Evolutionary conservation across 2,329 filamentous ascomycete species (phyloP), one percentile per base, ranked within the genome.

Genomic region (Aspergillus sp.): DNA sequence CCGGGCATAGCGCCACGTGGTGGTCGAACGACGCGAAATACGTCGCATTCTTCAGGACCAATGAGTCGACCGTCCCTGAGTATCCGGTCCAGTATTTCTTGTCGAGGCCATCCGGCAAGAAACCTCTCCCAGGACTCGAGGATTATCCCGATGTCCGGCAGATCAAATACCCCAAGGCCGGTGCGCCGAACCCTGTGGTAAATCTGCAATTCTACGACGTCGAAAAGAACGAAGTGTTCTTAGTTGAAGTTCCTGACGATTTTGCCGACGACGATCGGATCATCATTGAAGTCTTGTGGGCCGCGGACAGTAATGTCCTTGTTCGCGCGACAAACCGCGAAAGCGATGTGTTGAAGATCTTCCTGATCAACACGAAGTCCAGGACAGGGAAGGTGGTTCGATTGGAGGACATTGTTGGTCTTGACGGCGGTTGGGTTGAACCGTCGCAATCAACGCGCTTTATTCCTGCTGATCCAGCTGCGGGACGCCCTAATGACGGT

Each of bases 341-440:
- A 63, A 96, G 92, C 67, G 92, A 97, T 64, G 72, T 90, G n/a
- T 81, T 97, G 67, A 90, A 89, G 58, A 85, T 96, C 22, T 85
- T 95, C 6, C 79, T 97, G 5, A 85, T 97, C 50, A 90, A 99
- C 66, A 88, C 94, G 4, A 74, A 77, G 19, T 75, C 79, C 3
- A 86, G 90, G 45, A 85, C 82, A 17, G 92, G 90, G 26, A 88
- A 87, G 69, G 87, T 89, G 0, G 85, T 96, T 45, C 82, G 93
- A 57, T 87, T 85, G 17, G 82, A 89, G 45, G 85, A 99, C 69
- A 84, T 96, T 45, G 83, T 85, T 58, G 80, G 87, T 52, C 79
- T 96, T n/a, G 94, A 99, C 68, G 92, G 92, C 19, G 95, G 94
- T 32, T 99, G 94, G 94, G 93, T 96, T 63, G 94, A 99, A 73